phyloP scores from a whole-genome alignment of 225 moss, liverwort and hornwort species.

The Antitrichia curtipendula region DNA sequence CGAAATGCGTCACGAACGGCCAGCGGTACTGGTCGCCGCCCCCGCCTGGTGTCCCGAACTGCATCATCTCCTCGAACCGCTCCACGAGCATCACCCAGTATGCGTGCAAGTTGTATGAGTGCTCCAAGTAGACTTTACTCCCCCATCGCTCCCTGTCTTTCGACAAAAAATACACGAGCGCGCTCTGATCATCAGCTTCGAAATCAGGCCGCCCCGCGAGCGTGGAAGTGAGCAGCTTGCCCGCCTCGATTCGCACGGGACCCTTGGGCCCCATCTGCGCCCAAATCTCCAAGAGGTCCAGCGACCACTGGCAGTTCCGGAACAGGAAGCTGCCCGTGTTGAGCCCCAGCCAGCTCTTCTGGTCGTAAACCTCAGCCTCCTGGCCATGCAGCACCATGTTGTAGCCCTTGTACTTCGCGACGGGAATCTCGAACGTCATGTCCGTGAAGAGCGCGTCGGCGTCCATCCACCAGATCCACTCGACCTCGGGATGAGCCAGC shows the following conservation, averaged over 20 bases:
- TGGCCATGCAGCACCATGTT: conserved; percentile 44
- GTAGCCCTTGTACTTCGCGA: conserved; percentile 19
- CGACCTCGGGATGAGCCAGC: conserved; percentile 33
- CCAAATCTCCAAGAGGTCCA: conserved; percentile 37
- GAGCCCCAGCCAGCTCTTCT: conserved; percentile 42
- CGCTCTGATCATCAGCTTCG: conserved; percentile 49
- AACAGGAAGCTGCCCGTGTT: conserved; percentile 44
- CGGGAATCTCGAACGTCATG: conserved; percentile 39
- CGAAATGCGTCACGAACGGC: conserved; percentile 53
- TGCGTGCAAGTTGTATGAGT: conserved; percentile 26
- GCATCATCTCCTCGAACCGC: conserved; percentile 36
- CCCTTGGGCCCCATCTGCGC: conserved; percentile 54
- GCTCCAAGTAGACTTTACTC: conserved; percentile 31
- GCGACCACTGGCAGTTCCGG: conserved; percentile 49
- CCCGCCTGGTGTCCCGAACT: conserved; percentile 10
- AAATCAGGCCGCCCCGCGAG: conserved; percentile 22
- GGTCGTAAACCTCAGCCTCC: conserved; percentile 15
- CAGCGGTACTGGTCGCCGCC: conserved; percentile 23
- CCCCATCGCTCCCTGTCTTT: conserved; percentile 22
- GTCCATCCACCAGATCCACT: conserved; percentile 70
- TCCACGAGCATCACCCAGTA: conserved; percentile 52
- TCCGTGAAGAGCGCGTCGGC: conserved; percentile 53
- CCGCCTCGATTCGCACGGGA: conserved; percentile 4
- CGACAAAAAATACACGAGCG: conserved; percentile 25
- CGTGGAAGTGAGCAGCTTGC: conserved; percentile 15